Base-by-base conservation (phyloP, 2,329 filamentous ascomycete genomes). In the Hymenoscyphus occultus region DNA sequence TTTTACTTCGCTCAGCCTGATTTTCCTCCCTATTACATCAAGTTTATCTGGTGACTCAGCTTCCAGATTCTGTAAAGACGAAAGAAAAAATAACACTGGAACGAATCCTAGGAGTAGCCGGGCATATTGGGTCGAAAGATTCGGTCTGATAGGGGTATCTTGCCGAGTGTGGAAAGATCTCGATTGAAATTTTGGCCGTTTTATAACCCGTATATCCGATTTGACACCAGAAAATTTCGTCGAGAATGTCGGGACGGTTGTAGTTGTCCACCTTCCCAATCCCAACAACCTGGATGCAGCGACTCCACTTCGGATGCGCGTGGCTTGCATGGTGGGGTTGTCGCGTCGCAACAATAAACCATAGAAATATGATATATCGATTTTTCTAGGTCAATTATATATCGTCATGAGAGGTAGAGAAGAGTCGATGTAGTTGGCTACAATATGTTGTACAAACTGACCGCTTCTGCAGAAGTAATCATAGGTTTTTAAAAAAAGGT, bases 1-100 rank as follows among this genome's bases (percentile, higher is more conserved):
- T 59, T 80, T 82, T 58, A 86, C 74, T 63, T 86, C 82, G 13
- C 79, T 74, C 14, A 86, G 77, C 77, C 76, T 39, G 31, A 61
- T 45, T 16, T 28, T 64, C 13, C 42, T 42, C 14, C 19, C 13
- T 31, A 40, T 14, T 3, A 39, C 35, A 42, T 58, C 32, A 16
- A 1, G 31, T 14, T 56, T n/a, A n/a, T 3, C n/a, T 3, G 58
- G 56, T 16, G 48, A 59, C 48, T 64, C 62, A n/a, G 62, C 62
- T 45, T 64, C 58, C 13, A 60, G 16, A 28, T 35, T 56, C n/a
- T 31, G 10, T 7, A 39, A 12, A 3, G 39, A n/a, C 7, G 56
- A 45, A 48, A 31, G 56, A 59, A 22, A 16, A 40, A 59, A 40
- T 14, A 59, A n/a, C 7, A 54, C 19, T 12, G 48, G 48, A 28